phyloP scores from a whole-genome alignment of 2,329 filamentous ascomycete genomes.

The Trichoderma harzianum region DNA sequence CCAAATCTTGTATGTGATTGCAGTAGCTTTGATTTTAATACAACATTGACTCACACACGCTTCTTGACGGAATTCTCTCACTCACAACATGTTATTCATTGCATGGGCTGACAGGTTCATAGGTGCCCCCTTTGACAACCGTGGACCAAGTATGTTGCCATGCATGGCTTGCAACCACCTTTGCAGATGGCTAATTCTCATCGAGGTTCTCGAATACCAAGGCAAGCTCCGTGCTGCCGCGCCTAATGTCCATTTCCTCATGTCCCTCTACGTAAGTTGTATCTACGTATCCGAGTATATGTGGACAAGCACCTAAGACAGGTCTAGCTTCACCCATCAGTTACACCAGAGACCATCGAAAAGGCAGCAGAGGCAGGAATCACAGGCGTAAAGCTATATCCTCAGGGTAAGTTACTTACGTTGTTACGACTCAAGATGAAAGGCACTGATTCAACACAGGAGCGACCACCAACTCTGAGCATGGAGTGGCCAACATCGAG shows the following conservation, averaged over 20 bases:
- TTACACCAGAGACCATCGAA: slow-evolving; percentile 67
- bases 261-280: slow-evolving; percentile 61
- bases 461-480: slow-evolving; percentile 63
- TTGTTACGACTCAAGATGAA: neutral
- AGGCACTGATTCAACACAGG: slow-evolving; percentile 34
- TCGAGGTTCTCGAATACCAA: slow-evolving; percentile 64
- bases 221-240: slow-evolving; percentile 57
- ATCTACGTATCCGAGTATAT: neutral
- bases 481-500: slow-evolving; percentile 67
- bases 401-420: slow-evolving; percentile 37
- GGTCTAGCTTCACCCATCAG: slow-evolving; percentile 51
- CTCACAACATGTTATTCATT: neutral
- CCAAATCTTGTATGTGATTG: slow-evolving; percentile 53
- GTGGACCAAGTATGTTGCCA: slow-evolving; percentile 38
- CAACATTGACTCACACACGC: neutral
- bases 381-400: slow-evolving; percentile 69
- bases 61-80: neutral
- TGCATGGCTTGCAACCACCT: neutral
- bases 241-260: slow-evolving; percentile 63
- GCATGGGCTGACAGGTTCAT: neutral
- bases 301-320: neutral
- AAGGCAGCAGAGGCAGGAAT: slow-evolving; percentile 72
- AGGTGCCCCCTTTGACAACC: slow-evolving; percentile 56
- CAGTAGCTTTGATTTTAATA: neutral
- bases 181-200: neutral